A percentile compares a stretch with the other conserved stretches of the same genome.
Evolutionary conservation across 2,329 filamentous ascomycete genomes (phyloP).

Genomic region (Cladobotryum mycophilum): DNA sequence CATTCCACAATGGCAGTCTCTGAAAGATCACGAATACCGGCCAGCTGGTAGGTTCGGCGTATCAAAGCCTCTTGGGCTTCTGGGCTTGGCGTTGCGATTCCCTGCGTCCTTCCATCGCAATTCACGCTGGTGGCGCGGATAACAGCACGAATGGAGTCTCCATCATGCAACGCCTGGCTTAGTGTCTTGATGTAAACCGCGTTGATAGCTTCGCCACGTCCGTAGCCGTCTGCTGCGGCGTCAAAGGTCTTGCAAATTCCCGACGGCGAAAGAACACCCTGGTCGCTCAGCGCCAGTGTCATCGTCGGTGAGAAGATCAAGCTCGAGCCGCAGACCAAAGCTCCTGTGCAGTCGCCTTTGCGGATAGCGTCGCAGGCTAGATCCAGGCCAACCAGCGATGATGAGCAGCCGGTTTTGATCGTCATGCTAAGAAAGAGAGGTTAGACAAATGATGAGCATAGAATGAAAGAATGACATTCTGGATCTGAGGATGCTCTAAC

Average conservation of each 20-base stretch:
- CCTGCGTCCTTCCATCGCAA: conserved; percentile 33
- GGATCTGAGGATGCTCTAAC: not conserved
- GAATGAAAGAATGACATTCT: not conserved
- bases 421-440: conserved; percentile 17
- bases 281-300: conserved; percentile 7
- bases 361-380: conserved; percentile 20
- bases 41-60: conserved; percentile 21
- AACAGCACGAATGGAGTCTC: conserved; percentile 29
- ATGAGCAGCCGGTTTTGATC: conserved; percentile 28
- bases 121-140: conserved; percentile 28
- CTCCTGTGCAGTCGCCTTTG: conserved; percentile 17
- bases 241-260: conserved; percentile 25
- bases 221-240: conserved; percentile 33
- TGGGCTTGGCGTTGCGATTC: conserved; percentile 33
- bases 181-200: conserved; percentile 34
- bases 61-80: conserved; percentile 26
- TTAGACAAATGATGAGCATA: not conserved
- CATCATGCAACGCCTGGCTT: conserved; percentile 33
- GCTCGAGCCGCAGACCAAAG: conserved; percentile 21
- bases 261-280: conserved; percentile 16
- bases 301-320: conserved; percentile 16
- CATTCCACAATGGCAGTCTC: conserved; percentile 17
- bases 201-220: conserved; percentile 35
- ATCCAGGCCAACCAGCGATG: conserved; percentile 22
- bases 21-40: conserved; percentile 10